Conservation (phyloP, 805 yeast species). For the Ogataea paradorogensis region DNA sequence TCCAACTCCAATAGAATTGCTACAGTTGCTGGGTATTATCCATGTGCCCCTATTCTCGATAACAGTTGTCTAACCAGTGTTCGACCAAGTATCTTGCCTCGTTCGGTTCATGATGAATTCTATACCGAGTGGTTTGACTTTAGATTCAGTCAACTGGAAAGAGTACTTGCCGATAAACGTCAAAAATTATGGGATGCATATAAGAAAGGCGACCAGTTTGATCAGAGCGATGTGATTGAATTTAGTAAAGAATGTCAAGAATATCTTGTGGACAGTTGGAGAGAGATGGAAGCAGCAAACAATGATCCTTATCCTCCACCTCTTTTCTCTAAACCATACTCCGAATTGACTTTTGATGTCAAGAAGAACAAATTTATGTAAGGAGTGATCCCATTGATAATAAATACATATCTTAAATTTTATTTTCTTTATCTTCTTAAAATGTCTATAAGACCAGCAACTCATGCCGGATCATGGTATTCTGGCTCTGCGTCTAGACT, state of each 20-base stretch:
- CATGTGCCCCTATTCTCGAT: constrained; percentile 30
- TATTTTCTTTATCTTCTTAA: too few relatives aligned
- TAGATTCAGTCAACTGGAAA: constrained; percentile 30
- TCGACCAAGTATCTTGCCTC: constrained; percentile 35
- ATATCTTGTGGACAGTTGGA: constrained; percentile 30
- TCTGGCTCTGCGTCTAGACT: constrained; percentile 43
- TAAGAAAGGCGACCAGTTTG: constrained; percentile 26
- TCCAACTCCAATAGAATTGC: constrained; percentile 36
- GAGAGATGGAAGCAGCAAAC: constrained; percentile 35
- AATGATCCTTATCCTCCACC: constrained; percentile 32
- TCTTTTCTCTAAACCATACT: constrained; percentile 27
- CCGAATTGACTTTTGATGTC: constrained; percentile 10
- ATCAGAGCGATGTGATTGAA: constrained; percentile 29
- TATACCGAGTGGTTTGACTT: constrained; percentile 37
- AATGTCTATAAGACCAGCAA: constrained; percentile 46
- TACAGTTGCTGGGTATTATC: constrained; percentile 33
- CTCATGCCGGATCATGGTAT: constrained; percentile 95
- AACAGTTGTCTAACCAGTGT: constrained; percentile 35
- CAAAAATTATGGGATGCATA: constrained; percentile 18
- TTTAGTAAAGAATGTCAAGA: constrained; percentile 30
- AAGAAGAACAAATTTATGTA: background rate
- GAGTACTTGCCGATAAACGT: constrained; percentile 24
- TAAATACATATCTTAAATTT: too few relatives aligned
- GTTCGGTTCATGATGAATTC: constrained; percentile 33
- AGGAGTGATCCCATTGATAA: background rate